Base-by-base conservation (phyloP, 805 yeast species). In the Brettanomyces sp. region DNA sequence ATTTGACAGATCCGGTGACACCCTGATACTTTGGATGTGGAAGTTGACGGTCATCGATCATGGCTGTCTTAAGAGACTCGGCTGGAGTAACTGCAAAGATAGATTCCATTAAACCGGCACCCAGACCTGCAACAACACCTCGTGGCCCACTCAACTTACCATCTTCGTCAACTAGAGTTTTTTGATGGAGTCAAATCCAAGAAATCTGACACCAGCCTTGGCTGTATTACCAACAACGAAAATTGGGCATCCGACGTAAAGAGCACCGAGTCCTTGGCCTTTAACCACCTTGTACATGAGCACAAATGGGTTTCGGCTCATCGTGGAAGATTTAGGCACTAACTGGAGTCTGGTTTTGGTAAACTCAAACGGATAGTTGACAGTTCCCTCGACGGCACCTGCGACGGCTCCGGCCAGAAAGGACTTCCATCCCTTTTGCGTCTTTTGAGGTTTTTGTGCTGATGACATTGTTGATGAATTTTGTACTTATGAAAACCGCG, bases 211-310 rank as follows among this genome's bases (percentile, higher is more conserved):
- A n/a, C 95, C 85, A 0, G 98, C 98, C 64, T 93, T 91, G 47
- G 86, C 93, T 0, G 98, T 90, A 63, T 91, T 91, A 36, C 99
- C 99, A 35, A 90, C 83, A 32, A 91, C 95, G 58, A 89, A 87
- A 0, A 97, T 96, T 1, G 96, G 95, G 70, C 98, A 91, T 13
- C 99, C 99, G 4, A 90, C 90, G 62, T 91, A 91, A 42, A 91
- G 66, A 0, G 96, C 70, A 4, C 77, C 68, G 0, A 84, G 62
- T 22, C 99, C 98, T 60, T 90, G 95, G 3, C 77, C 73, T 54
- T 72, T 79, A 13, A 86, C 89, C 5, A 85, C 79, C 47, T 77
- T 82, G 61, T 78, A 78, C 49, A 93, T 85, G 47, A 91, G 72
- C 11, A 80, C 83, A 46, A 91, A 63, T 33, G 99, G 99, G 59